phyloP scores from a whole-genome alignment of 2,329 filamentous ascomycete genomes.

The Juglanconis oblonga region DNA sequence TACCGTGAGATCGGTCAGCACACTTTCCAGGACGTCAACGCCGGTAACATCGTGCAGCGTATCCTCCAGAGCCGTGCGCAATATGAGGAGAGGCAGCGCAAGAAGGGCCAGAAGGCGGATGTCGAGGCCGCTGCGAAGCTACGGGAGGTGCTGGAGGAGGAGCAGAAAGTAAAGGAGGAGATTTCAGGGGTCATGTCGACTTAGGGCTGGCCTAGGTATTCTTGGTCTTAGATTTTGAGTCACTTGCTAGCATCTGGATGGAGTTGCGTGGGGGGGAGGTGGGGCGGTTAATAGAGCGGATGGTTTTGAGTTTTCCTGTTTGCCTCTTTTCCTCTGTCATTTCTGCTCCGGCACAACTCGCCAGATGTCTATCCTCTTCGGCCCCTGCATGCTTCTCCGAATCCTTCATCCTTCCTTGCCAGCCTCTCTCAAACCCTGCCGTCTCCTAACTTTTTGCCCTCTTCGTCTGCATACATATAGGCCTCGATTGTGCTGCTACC shows the following conservation, averaged over 20 bases:
- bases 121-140: conserved; percentile 65
- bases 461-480: too few relatives aligned
- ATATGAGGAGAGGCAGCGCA: conserved; percentile 88
- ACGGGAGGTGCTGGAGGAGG: conserved; percentile 61
- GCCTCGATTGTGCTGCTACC: too few relatives aligned
- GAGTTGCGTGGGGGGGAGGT: background rate
- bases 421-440: too few relatives aligned
- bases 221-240: background rate
- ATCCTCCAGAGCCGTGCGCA: conserved; percentile 83
- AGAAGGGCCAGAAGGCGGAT: conserved; percentile 83
- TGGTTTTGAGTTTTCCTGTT: background rate
- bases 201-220: background rate
- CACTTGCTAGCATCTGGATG: background rate
- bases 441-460: too few relatives aligned
- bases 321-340: background rate
- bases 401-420: too few relatives aligned
- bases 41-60: conserved; percentile 74
- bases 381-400: too few relatives aligned
- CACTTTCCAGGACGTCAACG: conserved; percentile 71
- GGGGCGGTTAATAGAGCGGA: too few relatives aligned
- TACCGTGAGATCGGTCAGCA: conserved; percentile 77
- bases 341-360: too few relatives aligned
- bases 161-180: conserved; percentile 48
- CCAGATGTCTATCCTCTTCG: too few relatives aligned
- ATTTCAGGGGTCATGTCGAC: background rate